Evolutionary conservation across 1,284 basidiomycete genomes (phyloP).

Genomic region (Earliella scabrosa): DNA sequence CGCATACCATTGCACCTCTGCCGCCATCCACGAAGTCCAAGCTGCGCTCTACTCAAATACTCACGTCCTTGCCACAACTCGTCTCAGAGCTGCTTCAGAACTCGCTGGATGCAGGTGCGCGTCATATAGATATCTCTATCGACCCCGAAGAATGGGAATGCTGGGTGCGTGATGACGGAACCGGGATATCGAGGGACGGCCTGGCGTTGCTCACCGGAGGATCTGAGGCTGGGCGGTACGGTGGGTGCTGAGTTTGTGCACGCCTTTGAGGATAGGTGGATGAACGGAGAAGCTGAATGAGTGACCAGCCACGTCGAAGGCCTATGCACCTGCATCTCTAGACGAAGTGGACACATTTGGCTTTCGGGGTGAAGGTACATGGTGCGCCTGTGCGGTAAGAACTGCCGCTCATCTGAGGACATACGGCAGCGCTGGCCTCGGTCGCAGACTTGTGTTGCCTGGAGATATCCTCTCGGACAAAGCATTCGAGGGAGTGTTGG

Average conservation of each 20-base stretch:
- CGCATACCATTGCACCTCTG: slow-evolving; percentile 39
- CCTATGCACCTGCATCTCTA: slow-evolving; percentile 54
- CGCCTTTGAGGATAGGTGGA: not conserved
- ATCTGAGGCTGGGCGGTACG: slow-evolving; percentile 61
- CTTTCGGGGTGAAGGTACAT: slow-evolving; percentile 86
- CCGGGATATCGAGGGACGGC: slow-evolving; percentile 67
- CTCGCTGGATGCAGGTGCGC: slow-evolving; percentile 72
- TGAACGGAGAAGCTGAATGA: not conserved
- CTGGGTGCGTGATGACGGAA: slow-evolving; percentile 84
- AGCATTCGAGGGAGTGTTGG: slow-evolving; percentile 61
- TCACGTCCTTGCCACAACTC: slow-evolving; percentile 80
- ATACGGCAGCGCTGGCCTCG: slow-evolving; percentile 75
- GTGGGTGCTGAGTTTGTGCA: slow-evolving; percentile 44
- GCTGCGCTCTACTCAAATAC: slow-evolving; percentile 81
- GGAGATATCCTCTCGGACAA: slow-evolving; percentile 78
- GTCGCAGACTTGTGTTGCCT: slow-evolving; percentile 75
- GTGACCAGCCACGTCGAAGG: slow-evolving; percentile 70
- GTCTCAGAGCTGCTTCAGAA: slow-evolving; percentile 88
- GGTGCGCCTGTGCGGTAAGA: not conserved
- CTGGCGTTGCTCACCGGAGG: slow-evolving; percentile 58
- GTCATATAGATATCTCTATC: slow-evolving; percentile 64
- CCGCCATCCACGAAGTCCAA: slow-evolving; percentile 58
- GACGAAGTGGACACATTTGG: slow-evolving; percentile 73
- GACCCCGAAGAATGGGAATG: slow-evolving; percentile 75
- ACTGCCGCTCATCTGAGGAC: not conserved